Evolutionary conservation across 371 early-diverging fungal species (phyloP).

Genomic region (Choanephora cucurbitarum): DNA sequence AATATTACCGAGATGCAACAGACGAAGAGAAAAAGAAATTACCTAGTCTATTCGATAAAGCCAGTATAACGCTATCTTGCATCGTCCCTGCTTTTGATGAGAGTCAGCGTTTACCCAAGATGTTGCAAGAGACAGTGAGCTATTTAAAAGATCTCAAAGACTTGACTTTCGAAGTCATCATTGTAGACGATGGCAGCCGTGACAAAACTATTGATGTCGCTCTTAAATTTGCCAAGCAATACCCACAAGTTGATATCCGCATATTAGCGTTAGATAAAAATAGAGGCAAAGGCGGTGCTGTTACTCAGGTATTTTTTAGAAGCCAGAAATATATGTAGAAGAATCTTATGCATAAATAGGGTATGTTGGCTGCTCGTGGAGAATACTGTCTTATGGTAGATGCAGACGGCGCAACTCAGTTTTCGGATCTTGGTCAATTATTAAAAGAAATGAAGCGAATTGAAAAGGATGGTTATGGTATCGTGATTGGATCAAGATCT

Average conservation of each 20-base stretch:
- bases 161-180: conserved; percentile 81
- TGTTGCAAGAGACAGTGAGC: conserved; percentile 78
- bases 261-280: conserved; percentile 80
- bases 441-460: conserved; percentile 46
- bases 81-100: conserved; percentile 96
- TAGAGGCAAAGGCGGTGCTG: conserved; percentile 94
- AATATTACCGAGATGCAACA: conserved; percentile 45
- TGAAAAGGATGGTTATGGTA: conserved; percentile 54
- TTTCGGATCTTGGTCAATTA: conserved; percentile 77
- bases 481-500: conserved; percentile 89
- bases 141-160: conserved; percentile 58
- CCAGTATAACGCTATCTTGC: conserved; percentile 70
- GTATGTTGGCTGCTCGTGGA: conserved; percentile 83
- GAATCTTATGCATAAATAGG: conserved; percentile 47
- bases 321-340: background rate
- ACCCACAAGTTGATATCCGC: conserved; percentile 61
- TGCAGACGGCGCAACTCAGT: conserved; percentile 94
- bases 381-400: conserved; percentile 87
- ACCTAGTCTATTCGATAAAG: conserved; percentile 47
- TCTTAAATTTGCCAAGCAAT: conserved; percentile 62
- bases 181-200: conserved; percentile 90
- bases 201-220: conserved; percentile 79
- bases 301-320: conserved; percentile 74
- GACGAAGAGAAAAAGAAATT: conserved; percentile 33
- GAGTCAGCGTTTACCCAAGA: conserved; percentile 74